phyloP scores from a whole-genome alignment of 2,329 filamentous ascomycete genomes.

The Ophiocordyceps polyrhachis-furcata region DNA sequence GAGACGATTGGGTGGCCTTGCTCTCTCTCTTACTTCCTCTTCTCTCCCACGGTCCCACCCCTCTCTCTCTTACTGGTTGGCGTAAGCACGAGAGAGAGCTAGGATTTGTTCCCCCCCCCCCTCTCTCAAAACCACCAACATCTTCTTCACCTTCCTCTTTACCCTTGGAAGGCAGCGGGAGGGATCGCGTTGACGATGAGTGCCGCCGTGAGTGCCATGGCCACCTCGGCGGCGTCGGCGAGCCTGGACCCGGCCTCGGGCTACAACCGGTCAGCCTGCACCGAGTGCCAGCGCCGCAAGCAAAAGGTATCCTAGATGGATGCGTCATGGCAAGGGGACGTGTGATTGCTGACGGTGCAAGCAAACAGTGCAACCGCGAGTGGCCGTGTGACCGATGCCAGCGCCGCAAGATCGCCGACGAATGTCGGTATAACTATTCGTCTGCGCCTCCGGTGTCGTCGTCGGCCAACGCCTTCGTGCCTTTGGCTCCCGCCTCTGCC shows the following conservation, averaged over 20 bases:
- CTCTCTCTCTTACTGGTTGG: neutral
- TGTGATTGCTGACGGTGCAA: neutral
- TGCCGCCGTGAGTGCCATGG: neutral
- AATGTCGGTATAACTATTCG: constrained; percentile 10
- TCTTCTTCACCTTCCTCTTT: too few species aligned
- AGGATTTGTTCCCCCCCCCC: too few species aligned
- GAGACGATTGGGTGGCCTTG: too few species aligned
- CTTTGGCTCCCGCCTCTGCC: neutral
- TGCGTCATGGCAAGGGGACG: neutral
- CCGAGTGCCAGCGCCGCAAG: constrained; percentile 22
- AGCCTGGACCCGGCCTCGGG: constrained; percentile 1
- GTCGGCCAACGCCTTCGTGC: neutral
- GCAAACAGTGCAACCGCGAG: constrained; percentile 12
- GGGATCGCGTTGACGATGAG: neutral
- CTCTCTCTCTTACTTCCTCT: neutral
- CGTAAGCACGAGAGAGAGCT: too few species aligned
- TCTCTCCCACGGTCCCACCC: neutral
- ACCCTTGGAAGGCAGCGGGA: neutral
- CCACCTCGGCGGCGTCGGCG: neutral
- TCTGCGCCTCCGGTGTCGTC: neutral
- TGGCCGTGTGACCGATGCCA: constrained; percentile 16
- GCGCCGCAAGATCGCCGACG: constrained; percentile 11
- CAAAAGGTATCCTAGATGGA: constrained; percentile 12
- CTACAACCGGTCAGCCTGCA: constrained; percentile 19
- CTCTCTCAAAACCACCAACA: too few species aligned